Percentiles rank a stretch among this genome's conserved stretches.
These are phyloP conservation scores for Phytophthora hibernalis DNA, from an alignment of 352 stramenopile genomes.

Conservation along the genomic window DNA sequence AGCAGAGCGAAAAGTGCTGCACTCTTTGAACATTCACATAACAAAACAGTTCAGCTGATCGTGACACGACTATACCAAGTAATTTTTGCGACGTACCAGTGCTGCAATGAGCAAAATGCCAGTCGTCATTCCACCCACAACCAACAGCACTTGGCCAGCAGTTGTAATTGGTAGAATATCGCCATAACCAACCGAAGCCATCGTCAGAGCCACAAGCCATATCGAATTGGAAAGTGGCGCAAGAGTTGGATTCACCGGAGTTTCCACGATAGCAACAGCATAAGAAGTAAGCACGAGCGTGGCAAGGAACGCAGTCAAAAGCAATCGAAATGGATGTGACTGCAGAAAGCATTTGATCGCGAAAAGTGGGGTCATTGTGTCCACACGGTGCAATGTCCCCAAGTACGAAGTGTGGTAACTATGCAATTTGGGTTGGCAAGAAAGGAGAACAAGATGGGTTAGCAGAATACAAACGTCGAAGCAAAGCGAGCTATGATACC, in stretches of 20 bases:
- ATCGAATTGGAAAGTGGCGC: constrained; percentile 63
- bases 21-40: constrained; percentile 39
- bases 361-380: constrained; percentile 82
- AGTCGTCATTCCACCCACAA: constrained; percentile 70
- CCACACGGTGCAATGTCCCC: constrained; percentile 73
- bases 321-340: constrained; percentile 68
- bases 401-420: constrained; percentile 84
- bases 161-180: constrained; percentile 65
- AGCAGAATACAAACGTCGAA: background rate
- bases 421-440: background rate
- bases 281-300: constrained; percentile 69
- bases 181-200: constrained; percentile 82
- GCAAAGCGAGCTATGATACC: constrained; percentile 38
- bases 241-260: constrained; percentile 68
- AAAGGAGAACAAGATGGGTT: background rate
- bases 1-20: constrained; percentile 72
- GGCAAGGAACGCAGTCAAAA: constrained; percentile 47
- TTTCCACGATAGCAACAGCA: constrained; percentile 70
- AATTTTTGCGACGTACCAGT: constrained; percentile 45
- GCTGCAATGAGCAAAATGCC: constrained; percentile 78
- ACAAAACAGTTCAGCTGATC: background rate
- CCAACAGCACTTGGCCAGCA: constrained; percentile 62
- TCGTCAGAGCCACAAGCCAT: constrained; percentile 80
- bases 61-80: background rate
- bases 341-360: constrained; percentile 84